Conservation (phyloP, 768 basidiomycete genomes). For the Boletellus ananiceps region DNA sequence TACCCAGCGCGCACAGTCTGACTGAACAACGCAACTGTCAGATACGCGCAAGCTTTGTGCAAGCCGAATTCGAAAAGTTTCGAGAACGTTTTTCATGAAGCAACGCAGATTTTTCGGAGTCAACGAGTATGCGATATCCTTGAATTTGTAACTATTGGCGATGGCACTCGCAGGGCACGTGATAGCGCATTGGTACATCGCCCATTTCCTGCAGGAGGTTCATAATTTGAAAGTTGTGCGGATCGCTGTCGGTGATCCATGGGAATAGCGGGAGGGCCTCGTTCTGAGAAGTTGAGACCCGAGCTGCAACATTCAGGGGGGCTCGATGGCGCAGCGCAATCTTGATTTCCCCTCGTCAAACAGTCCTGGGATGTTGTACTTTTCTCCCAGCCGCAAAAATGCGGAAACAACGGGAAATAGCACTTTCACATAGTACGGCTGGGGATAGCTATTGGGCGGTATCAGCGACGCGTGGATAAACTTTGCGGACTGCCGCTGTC, state of each 20-base stretch:
- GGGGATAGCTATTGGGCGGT: background rate
- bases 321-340: background rate
- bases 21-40: background rate
- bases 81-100: conserved; percentile 2
- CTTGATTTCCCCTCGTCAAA: conserved; percentile 5
- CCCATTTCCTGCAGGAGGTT: conserved; percentile 9
- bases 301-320: background rate
- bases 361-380: conserved; percentile 13
- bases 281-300: background rate
- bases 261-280: background rate
- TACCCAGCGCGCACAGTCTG: background rate
- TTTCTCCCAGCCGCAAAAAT: conserved; percentile 17
- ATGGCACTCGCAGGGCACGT: background rate
- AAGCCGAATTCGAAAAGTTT: background rate
- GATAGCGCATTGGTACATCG: conserved; percentile 5
- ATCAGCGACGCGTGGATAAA: background rate
- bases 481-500: no score
- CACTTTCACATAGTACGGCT: background rate
- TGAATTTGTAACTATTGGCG: conserved; percentile 2
- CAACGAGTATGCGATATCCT: background rate
- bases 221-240: conserved; percentile 14
- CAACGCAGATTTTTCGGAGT: conserved; percentile 4
- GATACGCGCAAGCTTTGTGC: background rate
- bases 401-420: background rate
- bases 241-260: conserved; percentile 3